Percentiles rank a stretch among this genome's conserved stretches.
phyloP scores from a whole-genome alignment of 1,284 basidiomycete species.

The Cronartium quercuum region DNA sequence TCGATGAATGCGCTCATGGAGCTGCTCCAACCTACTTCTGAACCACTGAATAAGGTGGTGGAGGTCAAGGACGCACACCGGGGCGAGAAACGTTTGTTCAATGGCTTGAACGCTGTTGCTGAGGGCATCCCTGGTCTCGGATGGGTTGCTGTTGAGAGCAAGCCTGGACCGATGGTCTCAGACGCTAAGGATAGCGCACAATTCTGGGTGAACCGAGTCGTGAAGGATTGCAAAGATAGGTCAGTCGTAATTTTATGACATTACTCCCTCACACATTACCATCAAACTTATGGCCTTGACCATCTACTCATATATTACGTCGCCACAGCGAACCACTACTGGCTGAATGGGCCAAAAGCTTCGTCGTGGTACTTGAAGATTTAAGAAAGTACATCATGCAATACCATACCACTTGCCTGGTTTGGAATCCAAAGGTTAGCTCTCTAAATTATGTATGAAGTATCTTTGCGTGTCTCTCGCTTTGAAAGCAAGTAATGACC shows the following conservation, averaged over 20 bases:
- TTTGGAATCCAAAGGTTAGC: conserved; percentile 78
- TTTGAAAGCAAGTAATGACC: background rate
- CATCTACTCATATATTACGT: background rate
- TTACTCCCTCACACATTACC: background rate
- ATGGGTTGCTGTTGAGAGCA: conserved; percentile 80
- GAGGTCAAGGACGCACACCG: conserved; percentile 73
- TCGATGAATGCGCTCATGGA: conserved; percentile 59
- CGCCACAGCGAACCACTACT: conserved; percentile 70
- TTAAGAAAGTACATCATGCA: conserved; percentile 78
- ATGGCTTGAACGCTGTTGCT: conserved; percentile 70
- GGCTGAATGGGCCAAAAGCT: conserved; percentile 77
- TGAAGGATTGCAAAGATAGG: conserved; percentile 91
- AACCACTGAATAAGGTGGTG: conserved; percentile 67
- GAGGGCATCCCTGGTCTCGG: conserved; percentile 79
- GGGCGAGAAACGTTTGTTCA: conserved; percentile 69
- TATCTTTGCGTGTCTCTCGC: background rate
- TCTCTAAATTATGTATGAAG: background rate
- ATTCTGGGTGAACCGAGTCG: conserved; percentile 84
- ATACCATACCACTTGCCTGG: conserved; percentile 76
- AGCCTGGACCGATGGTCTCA: conserved; percentile 73
- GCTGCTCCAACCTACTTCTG: conserved; percentile 66
- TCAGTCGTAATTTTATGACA: conserved; percentile 51
- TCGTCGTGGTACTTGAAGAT: conserved; percentile 66
- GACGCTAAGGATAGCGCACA: conserved; percentile 81
- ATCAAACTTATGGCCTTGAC: background rate